phyloP scores from a whole-genome alignment of 2,329 filamentous ascomycete species.

The Claviceps pazoutovae region DNA sequence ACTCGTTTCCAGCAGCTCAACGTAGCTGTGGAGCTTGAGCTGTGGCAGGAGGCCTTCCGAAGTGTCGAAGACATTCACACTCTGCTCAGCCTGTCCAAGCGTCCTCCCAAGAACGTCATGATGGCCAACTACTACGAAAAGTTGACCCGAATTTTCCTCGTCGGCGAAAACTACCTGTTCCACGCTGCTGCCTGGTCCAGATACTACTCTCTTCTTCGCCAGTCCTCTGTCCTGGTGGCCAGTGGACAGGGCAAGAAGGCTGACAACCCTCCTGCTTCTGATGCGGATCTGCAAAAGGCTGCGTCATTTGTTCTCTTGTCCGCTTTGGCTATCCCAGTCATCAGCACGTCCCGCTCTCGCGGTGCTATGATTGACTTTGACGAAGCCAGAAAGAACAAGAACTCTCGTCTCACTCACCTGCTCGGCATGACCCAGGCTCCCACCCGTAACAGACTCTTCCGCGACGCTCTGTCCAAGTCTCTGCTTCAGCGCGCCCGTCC shows the following conservation, averaged over 20 bases:
- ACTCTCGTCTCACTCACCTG: constrained; percentile 88
- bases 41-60: constrained; percentile 99
- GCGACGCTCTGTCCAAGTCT: constrained; percentile 88
- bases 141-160: constrained; percentile 93
- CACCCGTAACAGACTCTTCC: constrained; percentile 82
- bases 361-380: constrained; percentile 95
- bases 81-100: constrained; percentile 92
- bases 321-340: constrained; percentile 94
- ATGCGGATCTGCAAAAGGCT: constrained; percentile 83
- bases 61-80: constrained; percentile 99
- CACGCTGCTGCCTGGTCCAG: constrained; percentile 94
- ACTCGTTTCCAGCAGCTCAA: constrained; percentile 98
- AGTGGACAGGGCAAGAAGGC: constrained; percentile 81
- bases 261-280: constrained; percentile 80
- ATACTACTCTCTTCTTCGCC: constrained; percentile 91
- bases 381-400: constrained; percentile 97
- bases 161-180: constrained; percentile 99
- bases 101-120: constrained; percentile 96
- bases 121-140: constrained; percentile 99
- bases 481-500: constrained; percentile 83
- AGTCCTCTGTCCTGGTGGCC: constrained; percentile 72
- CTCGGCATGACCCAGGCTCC: constrained; percentile 85
- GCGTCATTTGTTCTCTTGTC: constrained; percentile 93
- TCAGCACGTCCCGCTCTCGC: constrained; percentile 92
- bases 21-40: constrained; percentile 89